Evolutionary conservation across 2,329 filamentous ascomycete genomes (phyloP), one percentile per base, ranked within the genome.

Genomic region (Parasarocladium wereldwijsianum): DNA sequence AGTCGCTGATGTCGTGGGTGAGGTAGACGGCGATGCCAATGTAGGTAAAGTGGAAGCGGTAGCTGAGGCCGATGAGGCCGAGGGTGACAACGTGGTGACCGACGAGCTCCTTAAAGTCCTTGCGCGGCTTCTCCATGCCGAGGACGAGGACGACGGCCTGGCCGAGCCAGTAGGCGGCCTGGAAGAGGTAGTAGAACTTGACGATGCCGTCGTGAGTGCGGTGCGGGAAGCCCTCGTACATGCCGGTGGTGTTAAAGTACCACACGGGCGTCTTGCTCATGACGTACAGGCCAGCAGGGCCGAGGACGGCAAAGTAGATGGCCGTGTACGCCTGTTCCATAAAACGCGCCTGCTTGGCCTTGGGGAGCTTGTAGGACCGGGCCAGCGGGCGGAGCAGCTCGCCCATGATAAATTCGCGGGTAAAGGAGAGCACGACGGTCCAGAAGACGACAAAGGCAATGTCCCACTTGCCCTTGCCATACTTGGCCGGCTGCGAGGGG

Each of bases 311-410:
- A 53, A 93, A 93, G 65, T 96, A 94, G 32, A 93, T 61, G 16
- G 85, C 86, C 2, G 86, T 93, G 57, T 96, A 96, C 47, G 79
- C 73, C 57, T 96, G 86, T 55, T 96, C 86, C 82, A 93, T 90
- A 64, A 93, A 94, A 19, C 86, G 77, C 11, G 76, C 70, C 46
- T 90, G 84, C 60, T 93, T 94, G 38, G 66, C 73, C 33, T 76
- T 70, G 38, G 69, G 72, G 46, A 94, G 73, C 11, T 82, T 80
- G 32, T 63, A 73, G 40, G 60, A 64, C 24, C 71, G 63, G 5
- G 84, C 83, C 37, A 86, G 61, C 0, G 85, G 86, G 9, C 76
- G 73, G 34, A 94, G 71, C 29, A 93, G 45, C 44, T 84, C 76
- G 57, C 93, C 86, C 86, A 93, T 94, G 57, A 93, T 67, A 54